Conservation (phyloP, 1,284 basidiomycete species). For the Hymenochaete sp. region DNA sequence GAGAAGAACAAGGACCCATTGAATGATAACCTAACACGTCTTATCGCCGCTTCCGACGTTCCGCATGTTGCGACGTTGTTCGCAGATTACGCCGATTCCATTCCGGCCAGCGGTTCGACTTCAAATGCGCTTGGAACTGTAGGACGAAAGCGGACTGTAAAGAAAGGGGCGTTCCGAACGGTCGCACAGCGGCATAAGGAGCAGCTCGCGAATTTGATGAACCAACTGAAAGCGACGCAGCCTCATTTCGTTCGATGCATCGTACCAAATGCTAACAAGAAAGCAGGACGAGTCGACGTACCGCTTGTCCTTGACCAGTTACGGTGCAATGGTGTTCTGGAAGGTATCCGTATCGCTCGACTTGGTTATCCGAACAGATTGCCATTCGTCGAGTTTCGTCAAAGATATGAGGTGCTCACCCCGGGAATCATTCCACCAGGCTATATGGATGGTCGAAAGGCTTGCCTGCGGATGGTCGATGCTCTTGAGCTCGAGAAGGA, state of each 20-base stretch:
- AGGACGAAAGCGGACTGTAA: constrained; percentile 73
- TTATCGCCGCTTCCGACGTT: constrained; percentile 80
- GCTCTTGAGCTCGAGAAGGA: constrained; percentile 82
- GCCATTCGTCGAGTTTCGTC: constrained; percentile 95
- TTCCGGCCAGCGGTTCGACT: constrained; percentile 25
- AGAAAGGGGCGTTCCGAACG: constrained; percentile 96
- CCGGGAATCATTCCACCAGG: constrained; percentile 88
- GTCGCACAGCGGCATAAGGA: constrained; percentile 96
- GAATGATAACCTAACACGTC: constrained; percentile 91
- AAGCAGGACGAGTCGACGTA: constrained; percentile 86
- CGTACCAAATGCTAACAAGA: constrained; percentile 91
- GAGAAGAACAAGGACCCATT: constrained; percentile 99
- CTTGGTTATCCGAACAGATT: constrained; percentile 96
- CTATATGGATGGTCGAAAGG: constrained; percentile 96
- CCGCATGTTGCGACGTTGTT: constrained; percentile 81
- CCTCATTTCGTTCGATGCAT: constrained; percentile 99
- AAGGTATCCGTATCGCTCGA: constrained; percentile 97
- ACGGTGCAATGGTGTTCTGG: constrained; percentile 97
- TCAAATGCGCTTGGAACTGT: constrained; percentile 32
- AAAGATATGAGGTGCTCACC: constrained; percentile 93
- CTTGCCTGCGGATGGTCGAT: constrained; percentile 88
- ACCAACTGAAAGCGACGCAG: constrained; percentile 87
- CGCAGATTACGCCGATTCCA: constrained; percentile 64
- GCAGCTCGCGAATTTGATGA: constrained; percentile 88
- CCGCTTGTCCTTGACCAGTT: constrained; percentile 95